Percentiles rank a stretch among this genome's conserved stretches.
Evolutionary conservation across 139 green algal species (phyloP).

Genomic region (Medakamo hakoo): DNA sequence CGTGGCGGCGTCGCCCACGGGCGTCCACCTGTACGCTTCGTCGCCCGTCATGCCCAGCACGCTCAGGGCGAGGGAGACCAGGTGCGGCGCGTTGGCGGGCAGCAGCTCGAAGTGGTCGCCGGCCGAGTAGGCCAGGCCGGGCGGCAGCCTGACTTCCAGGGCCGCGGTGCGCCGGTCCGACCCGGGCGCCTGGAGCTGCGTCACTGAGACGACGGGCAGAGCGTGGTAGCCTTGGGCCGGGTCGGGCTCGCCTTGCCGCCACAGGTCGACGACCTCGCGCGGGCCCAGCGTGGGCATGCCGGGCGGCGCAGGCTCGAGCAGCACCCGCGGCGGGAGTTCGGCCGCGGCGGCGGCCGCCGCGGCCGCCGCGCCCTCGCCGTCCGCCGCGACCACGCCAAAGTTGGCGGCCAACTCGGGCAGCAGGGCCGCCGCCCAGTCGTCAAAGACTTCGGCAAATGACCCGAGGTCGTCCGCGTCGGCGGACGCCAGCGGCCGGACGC

Average conservation of each 20-base stretch:
- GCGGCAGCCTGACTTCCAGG: constrained; percentile 9
- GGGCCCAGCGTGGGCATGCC: background rate
- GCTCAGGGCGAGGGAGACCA: constrained; percentile 5
- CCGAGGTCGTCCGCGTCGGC: constrained; percentile 5
- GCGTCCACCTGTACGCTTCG: background rate
- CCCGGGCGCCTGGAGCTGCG: constrained; percentile 2
- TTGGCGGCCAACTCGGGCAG: background rate
- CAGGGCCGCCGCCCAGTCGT: constrained; percentile 7
- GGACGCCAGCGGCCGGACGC: background rate
- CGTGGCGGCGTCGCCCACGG: background rate
- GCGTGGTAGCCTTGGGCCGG: background rate
- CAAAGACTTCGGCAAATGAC: constrained; percentile 8
- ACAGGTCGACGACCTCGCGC: background rate
- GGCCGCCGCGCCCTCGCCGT: background rate
- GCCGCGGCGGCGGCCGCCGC: background rate
- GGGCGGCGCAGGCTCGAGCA: background rate
- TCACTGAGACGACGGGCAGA: background rate
- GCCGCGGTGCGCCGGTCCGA: constrained; percentile 6
- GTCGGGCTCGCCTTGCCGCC: background rate
- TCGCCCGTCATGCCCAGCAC: constrained; percentile 3
- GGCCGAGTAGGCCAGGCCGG: constrained; percentile 3
- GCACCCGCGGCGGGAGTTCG: background rate
- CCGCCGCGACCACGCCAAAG: background rate
- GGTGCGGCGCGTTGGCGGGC: constrained; percentile 3
- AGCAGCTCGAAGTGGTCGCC: constrained; percentile 15